Conservation (phyloP, 1,139 yeast species). For the Kluyveromyces sp. region DNA sequence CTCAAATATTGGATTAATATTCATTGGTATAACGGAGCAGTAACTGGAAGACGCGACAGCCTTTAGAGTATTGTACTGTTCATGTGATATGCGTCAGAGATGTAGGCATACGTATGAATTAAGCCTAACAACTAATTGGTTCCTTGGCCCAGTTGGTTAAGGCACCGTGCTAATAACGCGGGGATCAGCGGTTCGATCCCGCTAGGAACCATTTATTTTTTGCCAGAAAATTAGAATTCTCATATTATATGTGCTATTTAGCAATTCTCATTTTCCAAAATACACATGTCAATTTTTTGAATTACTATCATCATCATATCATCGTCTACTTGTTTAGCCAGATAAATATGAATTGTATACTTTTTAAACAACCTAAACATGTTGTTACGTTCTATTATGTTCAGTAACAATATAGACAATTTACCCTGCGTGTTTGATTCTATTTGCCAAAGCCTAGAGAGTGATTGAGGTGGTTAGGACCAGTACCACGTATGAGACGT, state of each 20-base stretch:
- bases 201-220: constrained; percentile 18
- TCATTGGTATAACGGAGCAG: no score
- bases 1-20: no score
- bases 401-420: no score
- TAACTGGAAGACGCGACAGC: no score
- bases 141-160: constrained; percentile 30
- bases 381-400: neutral
- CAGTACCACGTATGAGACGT: neutral
- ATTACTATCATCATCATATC: no score
- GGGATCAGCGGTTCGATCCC: constrained; percentile 26
- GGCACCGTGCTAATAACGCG: constrained; percentile 29
- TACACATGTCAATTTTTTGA: no score
- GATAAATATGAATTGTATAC: no score
- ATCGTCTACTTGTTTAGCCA: no score
- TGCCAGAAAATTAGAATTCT: neutral
- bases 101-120: no score
- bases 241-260: neutral
- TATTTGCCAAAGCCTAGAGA: neutral
- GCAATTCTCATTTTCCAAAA: neutral
- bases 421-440: neutral
- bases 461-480: constrained; percentile 1
- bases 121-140: constrained; percentile 9
- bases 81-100: no score
- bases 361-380: no score
- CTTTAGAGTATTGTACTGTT: no score